These are phyloP conservation scores for Penicillium janthinellum DNA, from an alignment of 2,329 filamentous ascomycete genomes.

Conservation along the genomic window DNA sequence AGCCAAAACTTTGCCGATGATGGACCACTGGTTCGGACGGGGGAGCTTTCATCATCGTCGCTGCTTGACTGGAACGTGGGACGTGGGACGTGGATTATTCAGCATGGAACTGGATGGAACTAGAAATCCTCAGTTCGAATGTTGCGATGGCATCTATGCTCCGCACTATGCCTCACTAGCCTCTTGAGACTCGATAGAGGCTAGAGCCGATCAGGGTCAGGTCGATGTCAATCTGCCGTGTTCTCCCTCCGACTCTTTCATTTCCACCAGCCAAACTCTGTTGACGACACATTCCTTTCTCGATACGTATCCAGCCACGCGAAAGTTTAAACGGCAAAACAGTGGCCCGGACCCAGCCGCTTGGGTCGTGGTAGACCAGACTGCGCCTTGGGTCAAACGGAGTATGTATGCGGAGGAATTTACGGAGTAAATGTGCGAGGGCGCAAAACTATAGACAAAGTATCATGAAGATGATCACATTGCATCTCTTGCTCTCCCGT, in stretches of 20 bases:
- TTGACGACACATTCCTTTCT: slow-evolving; percentile 15
- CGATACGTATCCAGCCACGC: background rate
- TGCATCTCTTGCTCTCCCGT: background rate
- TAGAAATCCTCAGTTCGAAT: background rate
- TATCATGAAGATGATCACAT: background rate
- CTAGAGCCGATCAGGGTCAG: background rate
- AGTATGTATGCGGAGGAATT: background rate
- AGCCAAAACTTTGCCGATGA: background rate
- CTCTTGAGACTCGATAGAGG: background rate
- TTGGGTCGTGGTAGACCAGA: background rate
- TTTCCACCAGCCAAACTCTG: slow-evolving; percentile 15
- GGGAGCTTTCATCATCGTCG: background rate
- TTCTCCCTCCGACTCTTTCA: slow-evolving; percentile 5
- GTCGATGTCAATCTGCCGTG: background rate
- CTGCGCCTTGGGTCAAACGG: background rate
- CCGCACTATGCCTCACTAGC: background rate
- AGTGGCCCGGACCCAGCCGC: background rate
- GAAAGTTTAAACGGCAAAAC: slow-evolving; percentile 1
- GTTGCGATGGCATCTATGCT: too few species aligned
- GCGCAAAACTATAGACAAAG: background rate
- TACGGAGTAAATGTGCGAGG: background rate
- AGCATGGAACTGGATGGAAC: background rate
- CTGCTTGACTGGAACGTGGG: background rate
- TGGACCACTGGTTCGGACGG: background rate
- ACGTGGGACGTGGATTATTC: background rate